These are phyloP conservation scores for Yamadazyma atmosphaerica DNA, from an alignment of 1,139 yeast species.

Conservation along the genomic window DNA sequence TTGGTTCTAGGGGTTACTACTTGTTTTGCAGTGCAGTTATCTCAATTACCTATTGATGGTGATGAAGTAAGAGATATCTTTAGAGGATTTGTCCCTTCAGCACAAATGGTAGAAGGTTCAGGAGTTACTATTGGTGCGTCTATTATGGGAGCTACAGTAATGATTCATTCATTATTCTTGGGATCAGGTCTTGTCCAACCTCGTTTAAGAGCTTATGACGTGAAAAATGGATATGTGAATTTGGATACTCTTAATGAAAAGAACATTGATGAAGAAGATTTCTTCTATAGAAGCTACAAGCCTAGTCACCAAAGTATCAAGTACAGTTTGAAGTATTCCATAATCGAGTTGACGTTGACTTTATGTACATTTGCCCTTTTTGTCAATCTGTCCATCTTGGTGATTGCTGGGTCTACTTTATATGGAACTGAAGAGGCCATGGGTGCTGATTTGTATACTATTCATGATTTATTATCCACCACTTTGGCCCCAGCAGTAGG, in stretches of 20 bases:
- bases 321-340: constrained; percentile 64
- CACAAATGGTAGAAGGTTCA: constrained; percentile 56
- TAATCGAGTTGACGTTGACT: constrained; percentile 63
- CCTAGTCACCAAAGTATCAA: constrained; percentile 69
- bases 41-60: constrained; percentile 47
- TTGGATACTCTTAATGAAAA: constrained; percentile 56
- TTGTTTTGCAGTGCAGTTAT: constrained; percentile 70
- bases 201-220: constrained; percentile 64
- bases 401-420: constrained; percentile 72
- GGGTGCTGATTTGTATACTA: constrained; percentile 75
- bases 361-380: constrained; percentile 71
- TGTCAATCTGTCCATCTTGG: constrained; percentile 71
- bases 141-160: constrained; percentile 79
- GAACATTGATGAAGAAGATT: constrained; percentile 14
- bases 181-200: constrained; percentile 80
- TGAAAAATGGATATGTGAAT: constrained; percentile 49
- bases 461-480: constrained; percentile 59
- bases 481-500: constrained; percentile 73
- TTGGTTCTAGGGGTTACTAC: constrained; percentile 69
- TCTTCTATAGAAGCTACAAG: constrained; percentile 45
- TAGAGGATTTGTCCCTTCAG: constrained; percentile 71
- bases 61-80: constrained; percentile 52
- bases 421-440: constrained; percentile 59
- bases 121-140: constrained; percentile 78
- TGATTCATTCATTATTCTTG: constrained; percentile 77